phyloP scores from a whole-genome alignment of 108 stramenopile species.

The Cyclostephanos invisitatus region DNA sequence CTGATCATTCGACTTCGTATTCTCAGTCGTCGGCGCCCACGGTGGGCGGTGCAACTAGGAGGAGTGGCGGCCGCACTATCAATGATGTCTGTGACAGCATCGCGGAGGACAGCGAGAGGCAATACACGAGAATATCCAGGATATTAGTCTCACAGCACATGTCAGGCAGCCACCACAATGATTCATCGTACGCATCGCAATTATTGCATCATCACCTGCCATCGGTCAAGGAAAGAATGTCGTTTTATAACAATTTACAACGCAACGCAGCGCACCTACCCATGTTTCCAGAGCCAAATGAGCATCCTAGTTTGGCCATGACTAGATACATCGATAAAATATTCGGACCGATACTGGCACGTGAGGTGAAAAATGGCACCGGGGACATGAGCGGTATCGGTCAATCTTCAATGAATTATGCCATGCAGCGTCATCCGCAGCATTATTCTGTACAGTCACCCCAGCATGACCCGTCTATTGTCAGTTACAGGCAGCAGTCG shows the following conservation, averaged over 20 bases:
- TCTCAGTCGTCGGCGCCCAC: conserved; percentile 1
- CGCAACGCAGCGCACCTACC: conserved; percentile 25
- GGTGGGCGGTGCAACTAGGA: neutral
- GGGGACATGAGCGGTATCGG: neutral
- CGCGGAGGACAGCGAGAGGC: conserved; percentile 20
- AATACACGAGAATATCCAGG: conserved; percentile 40
- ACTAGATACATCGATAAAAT: conserved; percentile 29
- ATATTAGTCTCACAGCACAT: conserved; percentile 19
- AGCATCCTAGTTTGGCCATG: conserved; percentile 30
- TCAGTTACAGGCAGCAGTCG: neutral
- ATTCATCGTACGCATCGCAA: neutral
- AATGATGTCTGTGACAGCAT: neutral
- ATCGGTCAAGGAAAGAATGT: conserved; percentile 1
- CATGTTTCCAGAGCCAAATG: conserved; percentile 46
- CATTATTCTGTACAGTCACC: neutral
- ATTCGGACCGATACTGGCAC: conserved; percentile 33
- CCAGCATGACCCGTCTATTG: neutral
- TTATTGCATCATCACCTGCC: conserved; percentile 31
- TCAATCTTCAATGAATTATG: neutral
- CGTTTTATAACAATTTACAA: conserved; percentile 12
- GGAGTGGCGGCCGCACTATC: neutral
- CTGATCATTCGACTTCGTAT: conserved; percentile 1
- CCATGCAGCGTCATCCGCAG: conserved; percentile 6
- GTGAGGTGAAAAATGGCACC: conserved; percentile 10
- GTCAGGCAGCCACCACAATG: conserved; percentile 9